phyloP scores from a whole-genome alignment of 1,139 yeast genomes.

The Candida freyschussii region DNA sequence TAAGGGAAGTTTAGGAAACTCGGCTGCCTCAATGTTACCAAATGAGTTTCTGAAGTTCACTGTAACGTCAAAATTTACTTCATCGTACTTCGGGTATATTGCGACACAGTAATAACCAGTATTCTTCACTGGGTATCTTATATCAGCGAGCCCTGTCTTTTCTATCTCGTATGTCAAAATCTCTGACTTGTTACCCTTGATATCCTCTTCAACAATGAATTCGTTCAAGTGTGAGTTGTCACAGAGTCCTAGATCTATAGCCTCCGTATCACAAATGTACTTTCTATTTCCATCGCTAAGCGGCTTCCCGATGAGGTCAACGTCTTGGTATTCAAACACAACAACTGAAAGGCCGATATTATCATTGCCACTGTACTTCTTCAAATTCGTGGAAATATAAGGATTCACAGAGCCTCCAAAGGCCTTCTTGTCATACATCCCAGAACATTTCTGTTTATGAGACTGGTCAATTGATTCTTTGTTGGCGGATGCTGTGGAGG shows the following conservation, averaged over 20 bases:
- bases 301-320: slow-evolving; percentile 57
- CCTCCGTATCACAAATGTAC: slow-evolving; percentile 71
- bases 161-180: slow-evolving; percentile 54
- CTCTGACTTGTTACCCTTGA: slow-evolving; percentile 43
- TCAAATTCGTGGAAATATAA: slow-evolving; percentile 50
- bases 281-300: slow-evolving; percentile 33
- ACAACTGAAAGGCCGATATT: slow-evolving; percentile 55
- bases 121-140: slow-evolving; percentile 57
- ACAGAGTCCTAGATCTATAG: slow-evolving; percentile 61
- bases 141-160: slow-evolving; percentile 54
- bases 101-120: slow-evolving; percentile 94
- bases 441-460: slow-evolving; percentile 71
- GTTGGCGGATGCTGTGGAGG: slow-evolving; percentile 35
- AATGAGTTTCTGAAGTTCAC: slow-evolving; percentile 86
- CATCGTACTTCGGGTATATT: slow-evolving; percentile 44
- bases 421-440: slow-evolving; percentile 82
- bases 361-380: slow-evolving; percentile 31
- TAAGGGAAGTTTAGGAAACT: slow-evolving; percentile 84
- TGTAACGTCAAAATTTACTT: slow-evolving; percentile 50
- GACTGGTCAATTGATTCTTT: slow-evolving; percentile 43
- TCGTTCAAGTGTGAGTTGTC: slow-evolving; percentile 48
- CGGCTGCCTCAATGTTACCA: slow-evolving; percentile 85
- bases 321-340: slow-evolving; percentile 80
- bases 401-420: slow-evolving; percentile 80
- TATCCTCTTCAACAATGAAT: slow-evolving; percentile 47